Conservation (phyloP, 805 yeast genomes). For the Phaffomyces opuntiae region DNA sequence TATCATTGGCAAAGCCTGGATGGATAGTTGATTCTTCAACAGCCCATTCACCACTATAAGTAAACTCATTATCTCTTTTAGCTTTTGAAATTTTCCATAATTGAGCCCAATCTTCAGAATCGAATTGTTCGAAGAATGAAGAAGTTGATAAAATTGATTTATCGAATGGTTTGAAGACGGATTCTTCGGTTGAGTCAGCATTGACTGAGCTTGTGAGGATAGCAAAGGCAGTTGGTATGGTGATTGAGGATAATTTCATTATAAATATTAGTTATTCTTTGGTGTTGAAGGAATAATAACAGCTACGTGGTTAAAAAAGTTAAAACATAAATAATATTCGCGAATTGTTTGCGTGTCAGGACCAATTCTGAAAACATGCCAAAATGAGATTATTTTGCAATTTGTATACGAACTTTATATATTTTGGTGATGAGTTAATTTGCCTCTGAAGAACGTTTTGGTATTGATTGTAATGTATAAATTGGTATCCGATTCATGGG, state of each 20-base stretch:
- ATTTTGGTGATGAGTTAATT: no score
- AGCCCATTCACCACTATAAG: constrained; percentile 71
- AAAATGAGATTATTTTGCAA: neutral
- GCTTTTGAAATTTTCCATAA: constrained; percentile 60
- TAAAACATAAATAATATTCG: neutral
- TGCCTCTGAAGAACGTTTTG: no score
- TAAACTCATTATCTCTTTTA: constrained; percentile 42
- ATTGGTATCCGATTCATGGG: no score
- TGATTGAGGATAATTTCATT: constrained; percentile 20
- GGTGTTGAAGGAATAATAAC: neutral
- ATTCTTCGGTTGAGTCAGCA: constrained; percentile 20
- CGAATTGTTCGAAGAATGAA: constrained; percentile 64
- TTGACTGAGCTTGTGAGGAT: constrained; percentile 14
- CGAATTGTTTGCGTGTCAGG: neutral
- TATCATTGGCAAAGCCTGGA: constrained; percentile 59
- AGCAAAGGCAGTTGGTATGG: constrained; percentile 20
- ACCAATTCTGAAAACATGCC: neutral
- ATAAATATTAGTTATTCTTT: neutral
- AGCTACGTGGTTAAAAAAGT: constrained; percentile 1
- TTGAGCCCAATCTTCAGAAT: constrained; percentile 28
- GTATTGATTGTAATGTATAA: no score
- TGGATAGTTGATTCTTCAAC: constrained; percentile 54
- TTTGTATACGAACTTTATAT: no score
- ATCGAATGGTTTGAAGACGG: constrained; percentile 32
- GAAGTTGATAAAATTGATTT: constrained; percentile 24